Conservation (phyloP, 2,329 filamentous ascomycete species). For the Ceratocystis colombiana region DNA sequence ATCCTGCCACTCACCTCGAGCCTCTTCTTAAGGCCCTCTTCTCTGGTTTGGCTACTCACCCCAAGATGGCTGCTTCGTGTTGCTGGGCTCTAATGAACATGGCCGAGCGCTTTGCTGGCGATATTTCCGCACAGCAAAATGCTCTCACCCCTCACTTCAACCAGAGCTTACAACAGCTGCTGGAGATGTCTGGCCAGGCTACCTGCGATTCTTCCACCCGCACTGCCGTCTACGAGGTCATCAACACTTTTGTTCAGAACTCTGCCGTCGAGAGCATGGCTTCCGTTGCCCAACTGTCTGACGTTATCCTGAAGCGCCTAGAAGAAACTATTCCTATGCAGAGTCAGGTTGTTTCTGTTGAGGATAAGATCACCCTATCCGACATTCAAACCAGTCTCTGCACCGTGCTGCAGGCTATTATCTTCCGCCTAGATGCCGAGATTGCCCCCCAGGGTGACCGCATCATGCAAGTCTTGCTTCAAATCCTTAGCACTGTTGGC, state of each 20-base stretch:
- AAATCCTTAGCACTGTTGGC: conserved; percentile 65
- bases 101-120: conserved; percentile 87
- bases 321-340: conserved; percentile 85
- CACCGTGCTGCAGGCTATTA: conserved; percentile 83
- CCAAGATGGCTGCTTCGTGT: conserved; percentile 96
- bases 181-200: conserved; percentile 71
- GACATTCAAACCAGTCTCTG: conserved; percentile 96
- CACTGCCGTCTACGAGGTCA: conserved; percentile 92
- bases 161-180: conserved; percentile 73
- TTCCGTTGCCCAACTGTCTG: conserved; percentile 70
- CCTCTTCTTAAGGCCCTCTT: conserved; percentile 82
- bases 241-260: conserved; percentile 89
- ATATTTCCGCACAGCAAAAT: conserved; percentile 66
- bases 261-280: conserved; percentile 75
- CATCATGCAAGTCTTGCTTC: conserved; percentile 83
- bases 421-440: conserved; percentile 82
- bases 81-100: conserved; percentile 99
- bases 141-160: conserved; percentile 86
- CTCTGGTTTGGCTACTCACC: conserved; percentile 75
- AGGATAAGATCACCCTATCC: conserved; percentile 89
- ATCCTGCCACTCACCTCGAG: conserved; percentile 71
- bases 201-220: conserved; percentile 82
- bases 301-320: conserved; percentile 80
- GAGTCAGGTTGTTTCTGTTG: conserved; percentile 86
- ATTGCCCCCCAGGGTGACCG: conserved; percentile 81